Evolutionary conservation across 305 asterid genomes (phyloP).

Genomic region (Fraxinus floribunda): DNA sequence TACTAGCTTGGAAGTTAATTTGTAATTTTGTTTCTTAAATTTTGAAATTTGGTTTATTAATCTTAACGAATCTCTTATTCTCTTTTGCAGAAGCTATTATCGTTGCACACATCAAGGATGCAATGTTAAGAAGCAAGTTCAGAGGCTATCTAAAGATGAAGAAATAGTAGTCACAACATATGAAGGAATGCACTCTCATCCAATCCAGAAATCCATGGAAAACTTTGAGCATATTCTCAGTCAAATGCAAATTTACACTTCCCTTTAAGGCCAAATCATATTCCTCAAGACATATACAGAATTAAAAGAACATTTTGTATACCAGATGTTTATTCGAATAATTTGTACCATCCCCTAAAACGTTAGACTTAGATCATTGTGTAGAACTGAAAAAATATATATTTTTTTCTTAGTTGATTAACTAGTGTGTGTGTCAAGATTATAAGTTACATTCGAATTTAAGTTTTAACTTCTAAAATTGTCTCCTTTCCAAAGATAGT

Average conservation of each 20-base stretch:
- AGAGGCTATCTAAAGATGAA: conserved; percentile 72
- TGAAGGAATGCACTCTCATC: conserved; percentile 82
- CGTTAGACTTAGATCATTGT: not conserved
- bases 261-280: conserved; percentile 28
- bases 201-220: conserved; percentile 67
- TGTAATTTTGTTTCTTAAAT: not conserved
- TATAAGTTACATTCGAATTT: too few species aligned
- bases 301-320: not conserved
- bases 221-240: conserved; percentile 72
- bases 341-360: not conserved
- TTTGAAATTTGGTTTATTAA: not conserved
- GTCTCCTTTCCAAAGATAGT: too few species aligned
- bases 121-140: conserved; percentile 81
- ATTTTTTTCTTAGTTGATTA: not conserved
- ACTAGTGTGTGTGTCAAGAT: too few species aligned
- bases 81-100: conserved; percentile 64
- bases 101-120: conserved; percentile 78
- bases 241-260: conserved; percentile 71
- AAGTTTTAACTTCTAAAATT: too few species aligned
- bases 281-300: not conserved
- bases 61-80: not conserved
- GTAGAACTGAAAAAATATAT: not conserved
- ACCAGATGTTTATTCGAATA: not conserved
- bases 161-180: conserved; percentile 80
- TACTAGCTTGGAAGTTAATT: not conserved